Evolutionary conservation across 129 eudicot species (phyloP).

Genomic region (Smallanthus sonchifolius): DNA sequence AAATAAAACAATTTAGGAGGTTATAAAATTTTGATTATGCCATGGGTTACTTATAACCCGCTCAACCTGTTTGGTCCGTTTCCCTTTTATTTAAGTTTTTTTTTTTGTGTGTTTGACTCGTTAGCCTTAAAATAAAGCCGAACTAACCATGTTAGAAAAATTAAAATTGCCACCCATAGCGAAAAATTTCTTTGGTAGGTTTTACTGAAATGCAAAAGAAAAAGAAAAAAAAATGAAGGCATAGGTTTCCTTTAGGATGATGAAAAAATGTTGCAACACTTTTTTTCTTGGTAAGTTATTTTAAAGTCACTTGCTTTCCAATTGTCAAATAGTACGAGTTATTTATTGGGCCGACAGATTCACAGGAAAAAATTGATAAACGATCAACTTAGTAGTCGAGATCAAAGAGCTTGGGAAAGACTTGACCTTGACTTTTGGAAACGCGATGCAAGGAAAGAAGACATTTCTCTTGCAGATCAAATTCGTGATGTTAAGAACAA

Average conservation of each 20-base stretch:
- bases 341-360: constrained; percentile 40
- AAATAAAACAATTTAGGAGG: not conserved
- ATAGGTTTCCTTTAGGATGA: not conserved
- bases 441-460: constrained; percentile 30
- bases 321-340: not conserved
- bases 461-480: constrained; percentile 75
- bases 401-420: constrained; percentile 56
- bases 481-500: constrained; percentile 30
- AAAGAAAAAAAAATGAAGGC: no score
- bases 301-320: not conserved
- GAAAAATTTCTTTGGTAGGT: no score
- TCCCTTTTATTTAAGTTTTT: not conserved
- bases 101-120: not conserved
- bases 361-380: constrained; percentile 43
- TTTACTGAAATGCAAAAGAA: no score
- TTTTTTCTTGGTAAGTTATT: not conserved
- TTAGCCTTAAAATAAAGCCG: not conserved
- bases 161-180: not conserved
- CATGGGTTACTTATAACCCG: not conserved
- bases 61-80: not conserved
- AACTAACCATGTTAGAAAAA: not conserved
- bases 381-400: constrained; percentile 42
- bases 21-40: not conserved
- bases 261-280: not conserved
- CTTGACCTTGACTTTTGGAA: constrained; percentile 47